Percentiles rank a stretch among this genome's conserved stretches.
Conservation (phyloP, 148 eudicot genomes). For the Cornus kousa region DNA sequence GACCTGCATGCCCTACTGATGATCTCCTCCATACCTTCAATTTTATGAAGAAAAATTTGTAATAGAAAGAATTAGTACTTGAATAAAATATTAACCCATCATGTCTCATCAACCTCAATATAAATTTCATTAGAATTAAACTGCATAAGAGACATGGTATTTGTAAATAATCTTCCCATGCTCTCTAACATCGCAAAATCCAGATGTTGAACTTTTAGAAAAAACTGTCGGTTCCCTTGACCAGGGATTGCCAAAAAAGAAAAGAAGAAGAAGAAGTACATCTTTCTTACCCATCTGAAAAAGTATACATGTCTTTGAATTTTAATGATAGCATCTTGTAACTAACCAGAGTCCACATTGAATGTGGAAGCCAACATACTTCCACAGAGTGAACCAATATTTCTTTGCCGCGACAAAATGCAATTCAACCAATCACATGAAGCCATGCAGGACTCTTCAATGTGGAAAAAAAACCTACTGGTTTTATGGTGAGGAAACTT, state of each 20-base stretch:
- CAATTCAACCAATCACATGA: not conserved
- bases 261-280: not conserved
- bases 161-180: not conserved
- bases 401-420: not conserved
- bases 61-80: not conserved
- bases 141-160: not conserved
- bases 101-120: not conserved
- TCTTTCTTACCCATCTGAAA: not conserved
- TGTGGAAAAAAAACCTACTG: not conserved
- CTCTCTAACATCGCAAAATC: not conserved
- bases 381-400: too few species aligned
- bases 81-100: not conserved
- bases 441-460: too few species aligned
- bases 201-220: too few species aligned
- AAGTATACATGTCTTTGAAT: not conserved
- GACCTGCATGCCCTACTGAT: slow-evolving; percentile 41
- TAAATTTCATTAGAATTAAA: not conserved
- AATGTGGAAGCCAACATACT: too few species aligned
- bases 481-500: not conserved
- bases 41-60: not conserved
- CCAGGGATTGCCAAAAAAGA: not conserved
- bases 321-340: not conserved
- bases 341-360: not conserved
- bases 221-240: not conserved
- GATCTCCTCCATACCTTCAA: slow-evolving; percentile 48